These are phyloP conservation scores for Trapa bicornis DNA, from an alignment of 345 rosid species.

Conservation along the genomic window DNA sequence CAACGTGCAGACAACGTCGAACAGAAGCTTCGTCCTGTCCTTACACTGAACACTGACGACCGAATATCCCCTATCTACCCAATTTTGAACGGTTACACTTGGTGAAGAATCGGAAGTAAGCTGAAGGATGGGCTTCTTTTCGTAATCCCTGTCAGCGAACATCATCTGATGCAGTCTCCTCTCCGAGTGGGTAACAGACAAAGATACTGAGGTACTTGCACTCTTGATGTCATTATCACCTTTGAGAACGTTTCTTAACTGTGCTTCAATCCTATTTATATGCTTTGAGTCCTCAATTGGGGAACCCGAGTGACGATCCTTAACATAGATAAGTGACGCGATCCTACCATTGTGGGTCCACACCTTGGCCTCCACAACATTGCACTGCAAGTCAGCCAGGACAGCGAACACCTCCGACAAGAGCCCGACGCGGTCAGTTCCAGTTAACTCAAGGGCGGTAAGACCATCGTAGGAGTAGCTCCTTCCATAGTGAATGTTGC, in stretches of 20 bases:
- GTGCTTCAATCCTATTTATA: conserved; percentile 29
- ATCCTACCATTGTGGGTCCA: conserved; percentile 48
- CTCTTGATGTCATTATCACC: conserved; percentile 76
- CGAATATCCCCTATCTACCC: conserved; percentile 71
- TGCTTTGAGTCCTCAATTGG: conserved; percentile 33
- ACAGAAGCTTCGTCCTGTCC: conserved; percentile 70
- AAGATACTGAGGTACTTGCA: conserved; percentile 50
- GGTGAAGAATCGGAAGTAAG: conserved; percentile 32
- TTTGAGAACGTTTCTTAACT: conserved; percentile 47
- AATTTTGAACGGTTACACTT: conserved; percentile 73
- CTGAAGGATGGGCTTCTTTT: conserved; percentile 41
- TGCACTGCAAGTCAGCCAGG: conserved; percentile 32
- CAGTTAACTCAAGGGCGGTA: conserved; percentile 36
- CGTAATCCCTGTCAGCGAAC: conserved; percentile 93
- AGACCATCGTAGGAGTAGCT: conserved; percentile 19
- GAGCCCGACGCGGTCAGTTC: conserved; percentile 38
- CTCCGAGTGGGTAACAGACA: conserved; percentile 72
- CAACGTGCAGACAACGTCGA: conserved; percentile 93
- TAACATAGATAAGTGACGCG: conserved; percentile 28
- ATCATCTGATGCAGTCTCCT: conserved; percentile 94
- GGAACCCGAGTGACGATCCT: conserved; percentile 32
- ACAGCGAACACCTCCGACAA: conserved; percentile 42
- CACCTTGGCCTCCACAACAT: conserved; percentile 39
- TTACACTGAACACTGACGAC: conserved; percentile 81
- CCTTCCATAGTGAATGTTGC: conserved; percentile 23